Base-by-base conservation (phyloP, 23 red algal genomes). In the Gracilariopsis chorda region DNA sequence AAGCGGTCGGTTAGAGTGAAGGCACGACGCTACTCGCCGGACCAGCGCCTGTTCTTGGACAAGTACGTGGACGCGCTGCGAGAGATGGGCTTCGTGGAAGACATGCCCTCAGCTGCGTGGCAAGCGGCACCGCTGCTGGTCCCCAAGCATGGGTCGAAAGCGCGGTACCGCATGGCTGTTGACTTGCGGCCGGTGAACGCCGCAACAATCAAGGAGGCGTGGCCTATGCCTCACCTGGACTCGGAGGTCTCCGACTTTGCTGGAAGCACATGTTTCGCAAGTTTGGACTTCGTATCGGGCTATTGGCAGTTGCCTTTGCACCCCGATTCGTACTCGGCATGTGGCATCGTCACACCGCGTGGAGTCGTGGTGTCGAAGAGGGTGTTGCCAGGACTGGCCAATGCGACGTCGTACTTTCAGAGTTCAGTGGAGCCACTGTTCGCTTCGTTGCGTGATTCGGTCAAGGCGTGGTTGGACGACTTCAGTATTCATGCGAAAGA, bases 391-490 rank as follows among this genome's bases (percentile, higher is more conserved):
- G 86, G 86, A 35, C 32, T 78, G 8, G 24, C 23, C 6, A 90
- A 90, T 72, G 86, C 70, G 0, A 49, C 41, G 0, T 24, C 86
- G 4, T 25, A 90, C 37, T 90, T 90, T 35, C 72, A 90, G 53
- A 3, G 47, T 1, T 8, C 29, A 6, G 63, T 80, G 0, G 52
- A 78, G 52, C 51, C 53, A 2, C 41, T 47, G n/a, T 90, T 90
- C 48, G 39, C 24, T 8, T 9, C 10, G 1, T 8, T 90, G 1
- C 1, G 41, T 4, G 71, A 33, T 10, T 25, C n/a, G n/a, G 14
- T 79, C 7, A 90, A 90, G 28, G 86, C 86, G 0, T 90, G 88
- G 74, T 30, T 82, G 3, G 76, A 82, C 57, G 88, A 91, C 58
- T 91, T 91, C 3, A 73, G 1, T 10, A 19, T 90, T 2, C 24